phyloP scores from a whole-genome alignment of 345 rosid species.

The Eucalyptus sp. region DNA sequence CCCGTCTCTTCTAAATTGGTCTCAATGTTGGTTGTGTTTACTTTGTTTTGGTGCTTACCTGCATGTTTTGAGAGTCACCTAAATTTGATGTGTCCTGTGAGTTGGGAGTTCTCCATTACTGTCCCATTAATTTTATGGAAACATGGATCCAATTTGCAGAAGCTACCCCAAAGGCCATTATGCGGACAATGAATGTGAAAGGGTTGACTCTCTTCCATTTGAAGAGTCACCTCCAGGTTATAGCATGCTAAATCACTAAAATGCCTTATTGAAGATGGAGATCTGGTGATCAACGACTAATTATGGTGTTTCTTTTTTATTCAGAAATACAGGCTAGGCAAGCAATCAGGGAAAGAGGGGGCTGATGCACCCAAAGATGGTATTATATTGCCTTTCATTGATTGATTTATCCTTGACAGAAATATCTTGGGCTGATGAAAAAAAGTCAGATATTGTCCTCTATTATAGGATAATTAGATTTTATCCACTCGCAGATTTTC shows the following conservation, averaged over 20 bases:
- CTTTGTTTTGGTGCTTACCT: background rate
- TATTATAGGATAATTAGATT: background rate
- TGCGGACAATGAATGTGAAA: constrained; percentile 91
- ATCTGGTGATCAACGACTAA: background rate
- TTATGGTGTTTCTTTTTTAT: background rate
- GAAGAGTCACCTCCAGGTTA: constrained; percentile 92
- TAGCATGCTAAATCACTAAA: background rate
- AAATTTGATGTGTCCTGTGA: background rate
- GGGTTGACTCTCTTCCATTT: constrained; percentile 87
- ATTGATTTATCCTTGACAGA: background rate
- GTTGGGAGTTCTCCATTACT: background rate
- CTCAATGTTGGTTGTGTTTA: background rate
- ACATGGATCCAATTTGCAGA: constrained; percentile 24
- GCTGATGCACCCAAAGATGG: constrained; percentile 47
- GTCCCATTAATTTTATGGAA: background rate
- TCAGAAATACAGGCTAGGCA: constrained; percentile 87
- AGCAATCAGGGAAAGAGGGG: constrained; percentile 71
- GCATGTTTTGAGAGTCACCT: background rate
- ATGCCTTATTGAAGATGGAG: background rate
- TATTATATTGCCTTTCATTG: background rate
- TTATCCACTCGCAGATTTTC: background rate
- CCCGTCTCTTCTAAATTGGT: background rate
- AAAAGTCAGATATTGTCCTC: background rate
- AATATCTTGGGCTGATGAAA: background rate
- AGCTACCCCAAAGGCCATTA: constrained; percentile 91